These are phyloP conservation scores for Geosmithia morbida DNA, from an alignment of 2,329 filamentous ascomycete genomes.

Conservation along the genomic window DNA sequence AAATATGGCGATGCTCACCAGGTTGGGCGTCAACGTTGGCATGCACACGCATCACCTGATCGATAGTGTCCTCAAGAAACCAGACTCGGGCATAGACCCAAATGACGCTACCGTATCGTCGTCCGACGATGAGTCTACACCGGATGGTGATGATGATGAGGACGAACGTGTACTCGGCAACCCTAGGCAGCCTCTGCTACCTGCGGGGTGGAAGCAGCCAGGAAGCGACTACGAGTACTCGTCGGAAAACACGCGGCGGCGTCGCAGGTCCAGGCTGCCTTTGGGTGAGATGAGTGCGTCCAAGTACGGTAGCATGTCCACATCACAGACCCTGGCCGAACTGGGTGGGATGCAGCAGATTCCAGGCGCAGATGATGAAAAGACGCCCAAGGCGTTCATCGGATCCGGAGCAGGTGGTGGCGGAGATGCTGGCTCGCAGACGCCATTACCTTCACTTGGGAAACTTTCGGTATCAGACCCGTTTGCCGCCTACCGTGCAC, in stretches of 20 bases:
- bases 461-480: background rate
- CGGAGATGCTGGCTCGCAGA: background rate
- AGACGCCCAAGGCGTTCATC: background rate
- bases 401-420: background rate
- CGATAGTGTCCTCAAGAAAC: conserved; percentile 39
- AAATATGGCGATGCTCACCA: conserved; percentile 32
- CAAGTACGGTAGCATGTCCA: conserved; percentile 17
- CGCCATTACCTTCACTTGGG: background rate
- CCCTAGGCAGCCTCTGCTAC: background rate
- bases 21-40: conserved; percentile 52
- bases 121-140: conserved; percentile 9
- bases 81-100: conserved; percentile 5
- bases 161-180: conserved; percentile 4
- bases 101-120: conserved; percentile 9
- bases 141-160: conserved; percentile 14
- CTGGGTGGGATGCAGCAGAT: background rate
- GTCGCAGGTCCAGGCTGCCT: background rate
- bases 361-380: background rate
- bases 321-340: conserved; percentile 7
- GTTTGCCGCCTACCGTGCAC: background rate
- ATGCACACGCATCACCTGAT: conserved; percentile 64
- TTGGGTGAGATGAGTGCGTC: background rate
- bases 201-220: background rate
- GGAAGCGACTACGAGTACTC: background rate
- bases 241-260: background rate